Evolutionary conservation across 345 rosid genomes (phyloP), one percentile per base, ranked within the genome.

Genomic region (Excoecaria cochinchinensis): DNA sequence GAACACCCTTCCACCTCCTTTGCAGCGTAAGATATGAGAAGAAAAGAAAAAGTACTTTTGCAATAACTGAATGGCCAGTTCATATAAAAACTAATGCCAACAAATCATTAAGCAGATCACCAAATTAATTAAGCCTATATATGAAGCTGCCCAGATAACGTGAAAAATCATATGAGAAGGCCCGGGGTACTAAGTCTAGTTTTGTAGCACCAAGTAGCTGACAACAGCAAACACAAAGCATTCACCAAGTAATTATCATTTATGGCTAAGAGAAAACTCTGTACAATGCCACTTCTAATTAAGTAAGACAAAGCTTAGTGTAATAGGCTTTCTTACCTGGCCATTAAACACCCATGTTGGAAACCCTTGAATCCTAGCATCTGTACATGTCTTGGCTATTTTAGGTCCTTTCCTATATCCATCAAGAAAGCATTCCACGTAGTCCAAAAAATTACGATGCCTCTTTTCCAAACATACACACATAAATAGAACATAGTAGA

Each of bases 321-420:
- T 73, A 46, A 55, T 25, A 66, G 62, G 31, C 16, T 72, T 75
- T n/a, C 73, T 81, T 67, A 92, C 98, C 92, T 94, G 82, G 46
- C 86, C 97, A 68, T 91, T 87, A 64, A 95, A 87, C 51, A 91
- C 84, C 97, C 99, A 92, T n/a, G 95, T 89, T 0, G 99, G 99
- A 74, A 95, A 92, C 12, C 98, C 98, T 81, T 92, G 91, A 46
- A 90, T 84, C 39, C 78, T 77, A 73, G 88, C 89, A 78, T 91
- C 94, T 61, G 88, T 80, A 79, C 98, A 94, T 60, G 91, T 92
- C 81, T 87, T 90, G 61, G 75, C 84, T 81, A 95, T 90, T 80
- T 91, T 86, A 11, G 81, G 87, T 75, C 97, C 97, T 72, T 90
- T 92, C 78, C 81, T 91, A 57, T 85, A 91, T 64, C 98, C 97